Conservation (phyloP, 2,329 filamentous ascomycete species). For the Pseudogymnoascus sp. region DNA sequence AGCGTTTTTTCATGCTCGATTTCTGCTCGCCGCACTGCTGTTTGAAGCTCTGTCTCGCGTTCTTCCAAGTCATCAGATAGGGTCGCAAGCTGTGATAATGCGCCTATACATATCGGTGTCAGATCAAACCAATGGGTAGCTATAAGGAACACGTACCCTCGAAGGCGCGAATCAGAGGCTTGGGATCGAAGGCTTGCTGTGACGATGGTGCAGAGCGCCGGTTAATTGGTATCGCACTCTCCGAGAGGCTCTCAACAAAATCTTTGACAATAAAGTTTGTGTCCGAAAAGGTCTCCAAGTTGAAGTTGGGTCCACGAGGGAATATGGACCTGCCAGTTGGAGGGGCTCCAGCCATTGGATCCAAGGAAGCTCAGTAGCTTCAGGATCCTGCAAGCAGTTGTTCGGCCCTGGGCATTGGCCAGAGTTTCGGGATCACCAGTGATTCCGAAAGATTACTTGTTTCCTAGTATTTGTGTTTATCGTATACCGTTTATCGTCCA, state of each 20-base stretch:
- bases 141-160: conserved; percentile 49
- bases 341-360: conserved; percentile 6
- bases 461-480: neutral
- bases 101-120: conserved; percentile 37
- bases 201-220: conserved; percentile 63
- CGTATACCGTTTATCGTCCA: neutral
- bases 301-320: conserved; percentile 73
- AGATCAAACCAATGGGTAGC: conserved; percentile 18
- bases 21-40: conserved; percentile 84
- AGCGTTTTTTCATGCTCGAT: conserved; percentile 86
- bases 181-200: conserved; percentile 74
- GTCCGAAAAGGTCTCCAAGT: conserved; percentile 76
- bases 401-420: neutral
- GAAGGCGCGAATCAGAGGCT: conserved; percentile 92
- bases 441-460: neutral
- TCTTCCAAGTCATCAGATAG: conserved; percentile 79
- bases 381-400: neutral
- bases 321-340: conserved; percentile 46
- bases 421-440: neutral
- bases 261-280: conserved; percentile 97
- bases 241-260: conserved; percentile 89
- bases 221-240: conserved; percentile 69
- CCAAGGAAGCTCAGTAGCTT: conserved; percentile 2
- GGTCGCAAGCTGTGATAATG: conserved; percentile 58
- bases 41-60: conserved; percentile 83